Percentiles rank a stretch among this genome's conserved stretches.
Conservation (phyloP, 1,284 basidiomycete genomes). For the Pseudomicrostroma phylloplanum region DNA sequence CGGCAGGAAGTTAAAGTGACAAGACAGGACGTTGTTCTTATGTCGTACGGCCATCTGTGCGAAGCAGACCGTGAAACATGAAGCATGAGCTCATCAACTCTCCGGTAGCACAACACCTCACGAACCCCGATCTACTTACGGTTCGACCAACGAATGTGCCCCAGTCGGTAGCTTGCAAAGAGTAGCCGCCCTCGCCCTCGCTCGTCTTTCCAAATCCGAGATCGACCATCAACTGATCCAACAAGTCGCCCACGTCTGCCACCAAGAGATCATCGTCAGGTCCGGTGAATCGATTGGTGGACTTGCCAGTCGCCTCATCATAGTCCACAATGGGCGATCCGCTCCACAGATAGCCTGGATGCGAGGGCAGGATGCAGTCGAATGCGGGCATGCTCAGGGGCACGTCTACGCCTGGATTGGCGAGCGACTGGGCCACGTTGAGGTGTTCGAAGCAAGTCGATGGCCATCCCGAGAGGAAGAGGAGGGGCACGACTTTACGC, state of each 20-base stretch:
- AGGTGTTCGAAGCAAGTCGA: constrained; percentile 43
- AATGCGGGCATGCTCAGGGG: constrained; percentile 26
- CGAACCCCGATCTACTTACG: too few species aligned
- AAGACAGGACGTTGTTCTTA: constrained; percentile 21
- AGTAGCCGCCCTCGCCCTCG: constrained; percentile 19
- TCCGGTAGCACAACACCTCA: too few species aligned
- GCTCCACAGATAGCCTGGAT: constrained; percentile 45
- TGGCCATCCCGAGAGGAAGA: constrained; percentile 51
- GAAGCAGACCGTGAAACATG: too few species aligned
- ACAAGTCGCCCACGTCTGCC: constrained; percentile 30
- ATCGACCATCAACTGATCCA: constrained; percentile 33
- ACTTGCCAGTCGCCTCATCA: not conserved
- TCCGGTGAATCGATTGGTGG: constrained; percentile 9
- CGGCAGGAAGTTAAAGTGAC: constrained; percentile 37
- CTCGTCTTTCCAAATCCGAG: constrained; percentile 21
- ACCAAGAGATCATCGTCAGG: constrained; percentile 27
- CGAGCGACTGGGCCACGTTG: constrained; percentile 41
- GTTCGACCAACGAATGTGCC: constrained; percentile 22
- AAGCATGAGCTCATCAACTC: too few species aligned
- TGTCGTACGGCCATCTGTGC: constrained; percentile 20
- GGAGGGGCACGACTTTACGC: constrained; percentile 44
- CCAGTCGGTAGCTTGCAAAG: constrained; percentile 39
- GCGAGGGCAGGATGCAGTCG: constrained; percentile 45
- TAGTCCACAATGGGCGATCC: constrained; percentile 9
- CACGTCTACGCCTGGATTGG: constrained; percentile 26